Conservation (phyloP, 2,329 filamentous ascomycete genomes). For the Fusarium pilosicola region DNA sequence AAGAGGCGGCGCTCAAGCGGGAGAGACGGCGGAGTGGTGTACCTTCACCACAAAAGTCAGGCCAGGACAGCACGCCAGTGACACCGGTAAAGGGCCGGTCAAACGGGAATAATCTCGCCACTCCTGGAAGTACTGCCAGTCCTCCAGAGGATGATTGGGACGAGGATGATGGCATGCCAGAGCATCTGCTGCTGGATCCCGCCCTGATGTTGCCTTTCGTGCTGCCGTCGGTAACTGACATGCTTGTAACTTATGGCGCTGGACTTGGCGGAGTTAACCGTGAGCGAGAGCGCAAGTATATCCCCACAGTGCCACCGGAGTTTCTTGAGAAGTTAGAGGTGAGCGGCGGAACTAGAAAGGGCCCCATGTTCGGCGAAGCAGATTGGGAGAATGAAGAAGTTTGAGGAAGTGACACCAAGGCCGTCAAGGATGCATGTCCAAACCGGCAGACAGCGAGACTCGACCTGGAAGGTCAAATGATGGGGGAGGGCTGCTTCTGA, state of each 20-base stretch:
- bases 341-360: conserved; percentile 57
- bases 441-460: not conserved
- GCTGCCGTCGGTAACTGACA: conserved; percentile 95
- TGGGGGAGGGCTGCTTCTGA: not conserved
- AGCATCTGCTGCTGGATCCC: conserved; percentile 84
- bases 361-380: conserved; percentile 69
- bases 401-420: conserved; percentile 41
- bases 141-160: conserved; percentile 47
- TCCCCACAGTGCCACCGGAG: conserved; percentile 92
- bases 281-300: conserved; percentile 93
- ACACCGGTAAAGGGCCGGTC: conserved; percentile 56
- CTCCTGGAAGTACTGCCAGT: conserved; percentile 55
- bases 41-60: conserved; percentile 52
- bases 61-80: conserved; percentile 53
- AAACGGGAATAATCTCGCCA: conserved; percentile 57
- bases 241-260: conserved; percentile 94
- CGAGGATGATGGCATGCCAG: conserved; percentile 75
- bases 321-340: conserved; percentile 88
- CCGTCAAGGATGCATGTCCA: not conserved
- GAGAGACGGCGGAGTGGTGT: conserved; percentile 62
- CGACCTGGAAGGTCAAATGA: not conserved
- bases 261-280: conserved; percentile 93
- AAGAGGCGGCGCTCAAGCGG: conserved; percentile 72
- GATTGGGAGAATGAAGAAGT: conserved; percentile 76
- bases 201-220: conserved; percentile 93